Base-by-base conservation (phyloP, 1,139 yeast genomes). In the Petasospora fabianii region DNA sequence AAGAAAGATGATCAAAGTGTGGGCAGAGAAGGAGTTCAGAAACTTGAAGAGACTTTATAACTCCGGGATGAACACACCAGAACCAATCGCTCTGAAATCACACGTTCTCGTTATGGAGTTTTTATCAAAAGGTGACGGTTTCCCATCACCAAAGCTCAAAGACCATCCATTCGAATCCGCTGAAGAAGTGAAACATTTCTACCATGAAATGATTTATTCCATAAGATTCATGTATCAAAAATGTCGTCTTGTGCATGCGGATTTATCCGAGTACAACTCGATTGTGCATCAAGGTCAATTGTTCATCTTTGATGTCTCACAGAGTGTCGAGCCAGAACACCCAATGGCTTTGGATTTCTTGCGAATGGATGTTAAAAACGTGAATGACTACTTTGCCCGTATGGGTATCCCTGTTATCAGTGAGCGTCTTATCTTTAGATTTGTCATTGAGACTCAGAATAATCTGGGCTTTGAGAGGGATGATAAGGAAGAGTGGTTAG, bases 21-120 rank as follows among this genome's bases (percentile, higher is more conserved):
- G 99, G 99, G 98, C 98, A 0, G 98, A 94, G 60, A 94, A 94
- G 58, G 99, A 94, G 62, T 90, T 88, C 53, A 68, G 99, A 42
- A 94, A 94, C 58, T 69, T 94, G 61, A 90, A 86, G 58, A 71
- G 99, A 57, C 69, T 94, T 18, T 69, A 84, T 58, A 40, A 42
- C 28, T 29, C 46, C 6, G 95, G 95, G 0, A 84, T 94, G 34
- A 95, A 96, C 12, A 84, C 90, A 39, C 98, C 99, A 0, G 84
- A 85, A 57, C 98, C 99, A 1, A 62, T 87, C 15, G 95, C 86
- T 53, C 71, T 94, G 44, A 80, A 86, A 53, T 77, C 90, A 24
- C 97, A 94, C 64, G 97, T 94, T 3, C 67, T 94, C 46, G 95
- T 90, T 21, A 94, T 94, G 99, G 96, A 90, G 56, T 92, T 85